phyloP scores from a whole-genome alignment of 2,329 filamentous ascomycete species.

The Drechslerella coelobrocha region DNA sequence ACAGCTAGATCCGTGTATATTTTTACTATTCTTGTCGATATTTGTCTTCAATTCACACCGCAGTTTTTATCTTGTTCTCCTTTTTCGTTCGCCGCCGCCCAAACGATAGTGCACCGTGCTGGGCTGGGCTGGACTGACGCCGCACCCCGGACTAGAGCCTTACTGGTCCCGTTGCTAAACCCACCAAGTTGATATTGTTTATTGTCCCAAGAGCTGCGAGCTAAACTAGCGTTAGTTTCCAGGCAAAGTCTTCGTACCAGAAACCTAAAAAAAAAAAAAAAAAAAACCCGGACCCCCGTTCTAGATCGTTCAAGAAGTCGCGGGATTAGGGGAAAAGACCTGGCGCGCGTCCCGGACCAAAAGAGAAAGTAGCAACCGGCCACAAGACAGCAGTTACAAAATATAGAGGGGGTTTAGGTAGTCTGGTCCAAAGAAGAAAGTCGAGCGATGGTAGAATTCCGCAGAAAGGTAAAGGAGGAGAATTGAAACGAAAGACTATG shows the following conservation, averaged over 20 bases:
- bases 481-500: background rate
- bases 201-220: background rate
- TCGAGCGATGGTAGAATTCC: background rate
- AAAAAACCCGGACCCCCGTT: background rate
- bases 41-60: no score
- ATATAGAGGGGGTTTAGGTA: background rate
- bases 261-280: background rate
- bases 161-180: no score
- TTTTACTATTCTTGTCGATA: no score
- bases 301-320: background rate
- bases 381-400: background rate
- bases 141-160: background rate
- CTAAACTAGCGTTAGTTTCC: background rate
- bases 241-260: background rate
- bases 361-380: conserved; percentile 1
- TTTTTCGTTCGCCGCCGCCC: no score
- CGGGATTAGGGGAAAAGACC: background rate
- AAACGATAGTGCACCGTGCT: no score
- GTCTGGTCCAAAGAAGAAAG: background rate
- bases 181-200: no score
- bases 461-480: background rate
- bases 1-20: no score
- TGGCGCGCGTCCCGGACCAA: background rate
- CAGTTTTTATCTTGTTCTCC: no score
- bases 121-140: no score